These are phyloP conservation scores for Eucalyptus camaldulensis DNA, from an alignment of 345 rosid genomes.

Conservation along the genomic window DNA sequence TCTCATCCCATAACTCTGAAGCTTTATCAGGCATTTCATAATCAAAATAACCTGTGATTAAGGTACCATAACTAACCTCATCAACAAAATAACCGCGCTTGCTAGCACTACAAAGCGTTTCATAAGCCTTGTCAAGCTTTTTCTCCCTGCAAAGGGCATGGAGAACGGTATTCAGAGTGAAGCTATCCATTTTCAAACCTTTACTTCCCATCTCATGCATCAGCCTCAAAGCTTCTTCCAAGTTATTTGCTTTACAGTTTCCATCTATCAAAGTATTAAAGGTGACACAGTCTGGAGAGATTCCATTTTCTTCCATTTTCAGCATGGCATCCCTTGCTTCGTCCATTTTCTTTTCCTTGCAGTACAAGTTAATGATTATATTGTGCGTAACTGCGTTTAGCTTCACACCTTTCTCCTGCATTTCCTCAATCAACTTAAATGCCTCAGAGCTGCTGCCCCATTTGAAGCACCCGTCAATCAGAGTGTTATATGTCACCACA, in stretches of 20 bases:
- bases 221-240: constrained; percentile 51
- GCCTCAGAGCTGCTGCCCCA: constrained; percentile 28
- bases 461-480: constrained; percentile 69
- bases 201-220: constrained; percentile 67
- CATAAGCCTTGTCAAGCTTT: constrained; percentile 46
- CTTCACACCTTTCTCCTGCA: constrained; percentile 49
- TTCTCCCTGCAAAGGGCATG: constrained; percentile 44
- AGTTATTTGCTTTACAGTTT: constrained; percentile 45
- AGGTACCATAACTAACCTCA: constrained; percentile 71
- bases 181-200: constrained; percentile 56
- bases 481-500: constrained; percentile 70
- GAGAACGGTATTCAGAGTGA: constrained; percentile 66
- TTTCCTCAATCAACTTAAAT: constrained; percentile 43
- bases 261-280: constrained; percentile 61
- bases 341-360: constrained; percentile 63
- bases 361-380: constrained; percentile 56
- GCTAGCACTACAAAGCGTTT: constrained; percentile 36
- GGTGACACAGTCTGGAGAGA: constrained; percentile 49
- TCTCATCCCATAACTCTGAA: constrained; percentile 67
- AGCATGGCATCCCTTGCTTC: constrained; percentile 28
- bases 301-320: constrained; percentile 49
- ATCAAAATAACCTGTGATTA: constrained; percentile 58
- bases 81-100: constrained; percentile 63
- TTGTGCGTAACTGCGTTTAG: constrained; percentile 52
- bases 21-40: constrained; percentile 33